Percentiles rank a stretch among this genome's conserved stretches.
phyloP scores from a whole-genome alignment of 2,329 filamentous ascomycete genomes.

The Claviceps citrina region DNA sequence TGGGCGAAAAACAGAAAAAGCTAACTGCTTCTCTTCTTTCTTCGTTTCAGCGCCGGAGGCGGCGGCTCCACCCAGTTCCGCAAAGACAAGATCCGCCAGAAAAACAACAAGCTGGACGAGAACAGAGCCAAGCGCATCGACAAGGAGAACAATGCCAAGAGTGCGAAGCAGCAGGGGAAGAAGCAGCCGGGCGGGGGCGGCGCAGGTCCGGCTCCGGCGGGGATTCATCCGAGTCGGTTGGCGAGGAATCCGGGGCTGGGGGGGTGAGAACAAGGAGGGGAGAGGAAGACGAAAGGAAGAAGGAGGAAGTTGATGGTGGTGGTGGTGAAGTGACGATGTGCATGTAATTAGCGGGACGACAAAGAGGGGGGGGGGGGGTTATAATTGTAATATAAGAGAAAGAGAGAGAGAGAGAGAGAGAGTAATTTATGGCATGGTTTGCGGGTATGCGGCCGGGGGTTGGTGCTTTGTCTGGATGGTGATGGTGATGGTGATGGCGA shows the following conservation, averaged over 20 bases:
- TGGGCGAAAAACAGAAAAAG: neutral
- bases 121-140: constrained; percentile 35
- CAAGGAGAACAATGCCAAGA: constrained; percentile 23
- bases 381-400: no score
- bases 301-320: no score
- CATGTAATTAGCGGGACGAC: no score
- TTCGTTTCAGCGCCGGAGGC: constrained; percentile 48
- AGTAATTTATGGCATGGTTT: no score
- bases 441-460: no score
- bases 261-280: neutral
- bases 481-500: no score
- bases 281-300: neutral
- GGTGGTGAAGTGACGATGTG: no score
- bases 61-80: constrained; percentile 62
- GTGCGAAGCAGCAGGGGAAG: constrained; percentile 17
- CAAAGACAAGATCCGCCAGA: constrained; percentile 62
- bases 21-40: neutral
- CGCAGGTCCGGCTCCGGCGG: constrained; percentile 13
- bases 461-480: no score
- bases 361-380: no score
- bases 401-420: no score
- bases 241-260: constrained; percentile 11
- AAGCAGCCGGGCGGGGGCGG: constrained; percentile 13
- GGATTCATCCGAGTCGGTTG: constrained; percentile 38
- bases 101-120: constrained; percentile 75